These are phyloP conservation scores for Eucalyptus urophylla DNA, from an alignment of 345 rosid species.

Conservation along the genomic window DNA sequence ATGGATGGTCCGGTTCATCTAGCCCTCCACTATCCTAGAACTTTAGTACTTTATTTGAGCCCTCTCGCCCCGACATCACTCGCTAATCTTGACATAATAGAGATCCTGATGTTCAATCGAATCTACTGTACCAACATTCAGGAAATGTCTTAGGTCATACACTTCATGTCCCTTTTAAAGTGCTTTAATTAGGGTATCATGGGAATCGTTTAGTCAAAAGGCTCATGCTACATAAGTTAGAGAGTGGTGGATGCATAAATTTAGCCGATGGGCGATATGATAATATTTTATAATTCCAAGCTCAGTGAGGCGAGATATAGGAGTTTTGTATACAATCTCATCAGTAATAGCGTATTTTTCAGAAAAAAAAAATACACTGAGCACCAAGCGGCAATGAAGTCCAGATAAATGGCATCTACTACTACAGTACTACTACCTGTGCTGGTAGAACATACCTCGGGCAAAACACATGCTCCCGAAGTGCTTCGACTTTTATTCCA, in stretches of 20 bases:
- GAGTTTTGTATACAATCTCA: background rate
- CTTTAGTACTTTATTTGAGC: background rate
- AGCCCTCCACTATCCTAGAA: background rate
- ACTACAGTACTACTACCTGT: background rate
- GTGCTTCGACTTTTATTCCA: background rate
- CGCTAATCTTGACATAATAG: background rate
- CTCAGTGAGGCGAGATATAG: background rate
- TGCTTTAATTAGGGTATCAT: background rate
- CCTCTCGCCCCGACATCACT: background rate
- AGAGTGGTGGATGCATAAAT: background rate
- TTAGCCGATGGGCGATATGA: background rate
- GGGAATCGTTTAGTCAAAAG: background rate
- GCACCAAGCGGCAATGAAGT: background rate
- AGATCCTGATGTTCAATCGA: background rate
- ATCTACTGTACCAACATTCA: background rate
- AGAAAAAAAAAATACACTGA: background rate
- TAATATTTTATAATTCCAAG: background rate
- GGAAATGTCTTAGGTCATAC: background rate
- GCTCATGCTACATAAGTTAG: background rate
- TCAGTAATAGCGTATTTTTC: background rate
- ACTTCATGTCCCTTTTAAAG: background rate
- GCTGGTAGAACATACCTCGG: background rate
- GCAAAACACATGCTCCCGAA: background rate
- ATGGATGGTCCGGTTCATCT: background rate
- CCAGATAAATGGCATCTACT: background rate